Evolutionary conservation across 768 basidiomycete species (phyloP).

Genomic region (Clathrus columnatus): DNA sequence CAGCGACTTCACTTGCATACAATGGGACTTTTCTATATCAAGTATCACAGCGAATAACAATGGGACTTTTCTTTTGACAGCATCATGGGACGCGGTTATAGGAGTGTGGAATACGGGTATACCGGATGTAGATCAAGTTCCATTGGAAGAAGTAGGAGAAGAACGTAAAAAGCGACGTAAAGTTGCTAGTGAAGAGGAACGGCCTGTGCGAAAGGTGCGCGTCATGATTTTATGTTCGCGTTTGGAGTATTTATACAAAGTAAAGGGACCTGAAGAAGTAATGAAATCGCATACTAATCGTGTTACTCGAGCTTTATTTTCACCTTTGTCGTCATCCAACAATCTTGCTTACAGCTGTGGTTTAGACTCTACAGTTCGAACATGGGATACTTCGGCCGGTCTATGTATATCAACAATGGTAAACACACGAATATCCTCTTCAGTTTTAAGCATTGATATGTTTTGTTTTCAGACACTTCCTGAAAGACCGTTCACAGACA

Average conservation of each 20-base stretch:
- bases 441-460: neutral
- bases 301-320: constrained; percentile 65
- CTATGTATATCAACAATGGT: constrained; percentile 66
- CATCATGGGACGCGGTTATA: constrained; percentile 82
- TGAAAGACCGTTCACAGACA: constrained; percentile 66
- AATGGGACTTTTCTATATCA: constrained; percentile 65
- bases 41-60: constrained; percentile 48
- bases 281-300: constrained; percentile 79
- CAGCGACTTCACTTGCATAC: constrained; percentile 86
- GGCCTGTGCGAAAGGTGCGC: constrained; percentile 40
- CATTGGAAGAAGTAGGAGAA: constrained; percentile 29
- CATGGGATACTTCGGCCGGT: constrained; percentile 80
- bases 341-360: constrained; percentile 64
- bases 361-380: constrained; percentile 82
- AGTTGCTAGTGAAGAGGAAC: constrained; percentile 28
- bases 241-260: neutral
- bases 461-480: constrained; percentile 42
- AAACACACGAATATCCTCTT: constrained; percentile 20
- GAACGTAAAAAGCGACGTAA: constrained; percentile 63
- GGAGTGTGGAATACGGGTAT: constrained; percentile 70
- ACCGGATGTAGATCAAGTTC: constrained; percentile 56
- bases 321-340: constrained; percentile 23
- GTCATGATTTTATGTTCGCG: constrained; percentile 12
- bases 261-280: constrained; percentile 52
- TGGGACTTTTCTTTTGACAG: constrained; percentile 64